phyloP scores from a whole-genome alignment of 257 asterid species.

The Solanum microdontum region DNA sequence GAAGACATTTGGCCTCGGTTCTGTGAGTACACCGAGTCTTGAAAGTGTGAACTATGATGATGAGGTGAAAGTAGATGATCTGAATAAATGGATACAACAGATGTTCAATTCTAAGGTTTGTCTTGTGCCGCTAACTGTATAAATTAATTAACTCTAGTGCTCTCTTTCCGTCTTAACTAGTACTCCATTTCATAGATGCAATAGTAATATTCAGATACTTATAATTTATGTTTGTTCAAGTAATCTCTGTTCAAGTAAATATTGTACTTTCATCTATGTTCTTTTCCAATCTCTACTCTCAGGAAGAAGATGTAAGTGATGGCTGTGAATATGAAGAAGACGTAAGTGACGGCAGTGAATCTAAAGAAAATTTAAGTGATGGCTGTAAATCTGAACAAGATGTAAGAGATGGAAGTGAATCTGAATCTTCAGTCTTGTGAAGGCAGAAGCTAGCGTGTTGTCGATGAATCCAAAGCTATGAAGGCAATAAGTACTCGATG shows the following conservation, averaged over 20 bases:
- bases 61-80: not conserved
- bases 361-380: not conserved
- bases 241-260: not conserved
- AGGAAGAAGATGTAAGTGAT: not conserved
- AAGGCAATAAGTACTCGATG: not conserved
- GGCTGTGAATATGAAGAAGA: not conserved
- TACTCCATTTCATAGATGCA: not conserved
- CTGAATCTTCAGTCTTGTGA: not conserved
- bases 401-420: not conserved
- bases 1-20: not conserved
- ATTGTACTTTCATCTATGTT: not conserved
- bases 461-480: not conserved
- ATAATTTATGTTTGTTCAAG: not conserved
- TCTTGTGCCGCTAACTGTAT: not conserved
- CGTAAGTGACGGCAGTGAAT: not conserved
- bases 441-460: not conserved
- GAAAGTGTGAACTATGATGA: not conserved
- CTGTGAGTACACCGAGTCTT: not conserved
- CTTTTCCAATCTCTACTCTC: not conserved
- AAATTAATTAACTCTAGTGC: not conserved
- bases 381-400: not conserved
- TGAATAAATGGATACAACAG: not conserved
- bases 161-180: not conserved
- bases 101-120: not conserved
- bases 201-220: not conserved